Conservation (phyloP, 495 filamentous ascomycete species). For the Penicillium cinerascens region DNA sequence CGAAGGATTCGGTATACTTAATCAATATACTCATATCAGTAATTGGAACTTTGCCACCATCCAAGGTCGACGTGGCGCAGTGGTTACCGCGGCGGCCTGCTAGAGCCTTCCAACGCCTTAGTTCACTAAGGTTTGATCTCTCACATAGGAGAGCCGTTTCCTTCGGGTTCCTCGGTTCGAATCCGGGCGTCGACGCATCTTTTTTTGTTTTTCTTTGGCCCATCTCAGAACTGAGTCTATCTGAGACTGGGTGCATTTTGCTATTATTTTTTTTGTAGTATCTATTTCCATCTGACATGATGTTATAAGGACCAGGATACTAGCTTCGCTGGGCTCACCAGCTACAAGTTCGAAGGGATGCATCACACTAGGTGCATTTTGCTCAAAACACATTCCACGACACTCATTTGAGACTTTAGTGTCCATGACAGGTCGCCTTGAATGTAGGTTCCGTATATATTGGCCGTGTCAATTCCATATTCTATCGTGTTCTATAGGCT, state of each 20-base stretch:
- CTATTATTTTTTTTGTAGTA: no score
- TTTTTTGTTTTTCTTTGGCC: no score
- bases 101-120: background rate
- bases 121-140: background rate
- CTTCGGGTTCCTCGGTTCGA: background rate
- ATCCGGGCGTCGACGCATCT: background rate
- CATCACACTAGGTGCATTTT: background rate
- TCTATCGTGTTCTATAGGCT: background rate
- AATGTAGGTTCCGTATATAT: background rate
- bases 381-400: background rate
- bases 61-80: background rate
- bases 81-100: background rate
- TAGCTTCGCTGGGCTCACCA: no score
- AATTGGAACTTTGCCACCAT: background rate
- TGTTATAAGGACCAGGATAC: no score
- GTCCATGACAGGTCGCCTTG: background rate
- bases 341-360: no score
- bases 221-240: no score
- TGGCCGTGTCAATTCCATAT: background rate
- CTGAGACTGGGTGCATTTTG: no score
- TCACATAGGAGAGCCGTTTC: background rate
- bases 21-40: background rate
- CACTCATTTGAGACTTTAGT: no score
- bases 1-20: background rate
- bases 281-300: no score